Evolutionary conservation across 2,329 filamentous ascomycete genomes (phyloP).

Genomic region (Fonsecaea erecta): DNA sequence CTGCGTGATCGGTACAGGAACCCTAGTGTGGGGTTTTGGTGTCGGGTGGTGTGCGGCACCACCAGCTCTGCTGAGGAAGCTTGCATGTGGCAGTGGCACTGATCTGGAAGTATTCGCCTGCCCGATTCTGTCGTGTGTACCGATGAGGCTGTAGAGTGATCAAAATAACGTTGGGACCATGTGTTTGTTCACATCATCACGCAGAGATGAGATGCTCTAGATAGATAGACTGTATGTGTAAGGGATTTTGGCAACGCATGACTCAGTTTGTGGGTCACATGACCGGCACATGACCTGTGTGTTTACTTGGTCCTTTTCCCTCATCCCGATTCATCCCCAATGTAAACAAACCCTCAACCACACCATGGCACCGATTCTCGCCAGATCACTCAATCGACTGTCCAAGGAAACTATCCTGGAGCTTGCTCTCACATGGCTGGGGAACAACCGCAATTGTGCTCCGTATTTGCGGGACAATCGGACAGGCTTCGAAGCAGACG

Average conservation of each 20-base stretch:
- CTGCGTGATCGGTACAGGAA: background rate
- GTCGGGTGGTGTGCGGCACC: background rate
- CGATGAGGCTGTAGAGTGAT: background rate
- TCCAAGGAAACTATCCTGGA: slow-evolving; percentile 73
- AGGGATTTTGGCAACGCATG: background rate
- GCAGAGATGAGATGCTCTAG: background rate
- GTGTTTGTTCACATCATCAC: background rate
- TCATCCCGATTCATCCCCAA: background rate
- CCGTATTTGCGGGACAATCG: slow-evolving; percentile 63
- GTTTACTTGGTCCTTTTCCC: slow-evolving; percentile 12
- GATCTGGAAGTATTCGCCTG: background rate
- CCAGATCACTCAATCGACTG: slow-evolving; percentile 70
- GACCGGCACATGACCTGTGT: slow-evolving; percentile 20
- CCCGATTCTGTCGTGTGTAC: background rate
- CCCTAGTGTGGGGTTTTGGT: slow-evolving; percentile 21
- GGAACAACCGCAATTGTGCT: slow-evolving; percentile 63
- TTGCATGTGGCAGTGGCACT: background rate
- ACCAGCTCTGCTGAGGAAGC: background rate
- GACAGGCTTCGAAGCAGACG: slow-evolving; percentile 57
- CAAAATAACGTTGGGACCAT: background rate
- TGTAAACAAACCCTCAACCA: slow-evolving; percentile 46
- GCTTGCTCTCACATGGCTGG: slow-evolving; percentile 76
- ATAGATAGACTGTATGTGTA: background rate
- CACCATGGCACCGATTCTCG: slow-evolving; percentile 62
- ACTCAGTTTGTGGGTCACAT: slow-evolving; percentile 11